phyloP scores from a whole-genome alignment of 768 basidiomycete genomes.

The Naganishia onofrii region DNA sequence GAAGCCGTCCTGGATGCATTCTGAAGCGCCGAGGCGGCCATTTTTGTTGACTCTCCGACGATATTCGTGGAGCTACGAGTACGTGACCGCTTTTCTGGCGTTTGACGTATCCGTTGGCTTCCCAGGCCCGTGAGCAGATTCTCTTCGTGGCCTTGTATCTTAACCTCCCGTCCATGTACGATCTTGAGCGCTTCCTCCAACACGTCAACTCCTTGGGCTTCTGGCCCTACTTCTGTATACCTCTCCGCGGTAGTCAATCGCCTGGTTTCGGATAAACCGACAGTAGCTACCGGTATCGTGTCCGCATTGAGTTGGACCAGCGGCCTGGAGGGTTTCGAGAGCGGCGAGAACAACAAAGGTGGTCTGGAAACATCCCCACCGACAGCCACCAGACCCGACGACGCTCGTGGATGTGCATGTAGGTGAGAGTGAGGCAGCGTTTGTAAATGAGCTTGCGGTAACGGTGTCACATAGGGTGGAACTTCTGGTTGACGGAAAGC shows the following conservation, averaged over 20 bases:
- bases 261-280: constrained; percentile 6
- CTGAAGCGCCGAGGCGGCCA: constrained; percentile 7
- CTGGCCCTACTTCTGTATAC: not conserved
- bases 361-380: constrained; percentile 2
- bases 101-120: not conserved
- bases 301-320: constrained; percentile 9
- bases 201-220: not conserved
- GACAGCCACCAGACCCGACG: constrained; percentile 4
- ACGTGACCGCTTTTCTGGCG: constrained; percentile 14
- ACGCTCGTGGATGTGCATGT: constrained; percentile 9
- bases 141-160: constrained; percentile 12
- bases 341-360: not conserved
- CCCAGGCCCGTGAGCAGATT: constrained; percentile 1
- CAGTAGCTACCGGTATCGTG: constrained; percentile 15
- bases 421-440: constrained; percentile 14
- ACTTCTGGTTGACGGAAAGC: not conserved
- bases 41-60: not conserved
- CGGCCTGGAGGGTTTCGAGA: not conserved
- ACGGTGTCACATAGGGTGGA: constrained; percentile 10
- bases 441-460: constrained; percentile 18
- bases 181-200: constrained; percentile 1
- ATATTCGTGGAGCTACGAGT: constrained; percentile 1
- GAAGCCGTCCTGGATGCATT: constrained; percentile 11
- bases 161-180: not conserved
- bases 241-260: not conserved